Conservation (phyloP, 108 stramenopile species). For the Cyclotella distinguenda region DNA sequence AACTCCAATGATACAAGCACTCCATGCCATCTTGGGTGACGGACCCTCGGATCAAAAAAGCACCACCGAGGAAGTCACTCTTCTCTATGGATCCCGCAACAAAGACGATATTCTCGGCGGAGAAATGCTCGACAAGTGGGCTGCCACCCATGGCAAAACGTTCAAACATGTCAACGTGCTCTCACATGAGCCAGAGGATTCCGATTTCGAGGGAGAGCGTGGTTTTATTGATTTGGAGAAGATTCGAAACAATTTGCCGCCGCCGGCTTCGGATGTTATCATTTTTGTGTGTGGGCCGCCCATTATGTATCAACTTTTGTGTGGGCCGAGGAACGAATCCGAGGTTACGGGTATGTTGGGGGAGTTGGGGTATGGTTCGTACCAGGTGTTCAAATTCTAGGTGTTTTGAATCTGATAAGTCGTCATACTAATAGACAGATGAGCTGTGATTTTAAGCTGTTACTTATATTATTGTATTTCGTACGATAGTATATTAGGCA, state of each 20-base stretch:
- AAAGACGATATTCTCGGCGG: slow-evolving; percentile 84
- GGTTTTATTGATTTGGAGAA: slow-evolving; percentile 77
- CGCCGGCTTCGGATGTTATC: slow-evolving; percentile 55
- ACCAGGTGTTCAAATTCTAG: slow-evolving; percentile 95
- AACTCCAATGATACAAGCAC: slow-evolving; percentile 95
- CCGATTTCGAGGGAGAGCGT: slow-evolving; percentile 56
- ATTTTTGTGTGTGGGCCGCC: slow-evolving; percentile 97
- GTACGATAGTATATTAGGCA: too few relatives aligned
- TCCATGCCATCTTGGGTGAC: slow-evolving; percentile 88
- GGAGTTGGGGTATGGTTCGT: slow-evolving; percentile 83
- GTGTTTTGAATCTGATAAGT: not conserved
- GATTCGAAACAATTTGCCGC: slow-evolving; percentile 63
- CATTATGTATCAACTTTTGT: slow-evolving; percentile 85
- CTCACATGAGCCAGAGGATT: slow-evolving; percentile 67
- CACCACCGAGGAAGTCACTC: slow-evolving; percentile 58
- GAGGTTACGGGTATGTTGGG: slow-evolving; percentile 80
- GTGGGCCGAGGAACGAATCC: slow-evolving; percentile 78
- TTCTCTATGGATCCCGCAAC: slow-evolving; percentile 83
- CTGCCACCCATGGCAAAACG: slow-evolving; percentile 26
- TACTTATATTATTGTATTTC: too few relatives aligned
- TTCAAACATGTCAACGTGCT: slow-evolving; percentile 73
- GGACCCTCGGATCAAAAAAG: slow-evolving; percentile 49
- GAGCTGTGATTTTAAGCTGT: too few relatives aligned
- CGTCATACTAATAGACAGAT: too few relatives aligned
- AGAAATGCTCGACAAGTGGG: slow-evolving; percentile 75